Evolutionary conservation across 148 eudicot species (phyloP).

Genomic region (Silene uniflora): DNA sequence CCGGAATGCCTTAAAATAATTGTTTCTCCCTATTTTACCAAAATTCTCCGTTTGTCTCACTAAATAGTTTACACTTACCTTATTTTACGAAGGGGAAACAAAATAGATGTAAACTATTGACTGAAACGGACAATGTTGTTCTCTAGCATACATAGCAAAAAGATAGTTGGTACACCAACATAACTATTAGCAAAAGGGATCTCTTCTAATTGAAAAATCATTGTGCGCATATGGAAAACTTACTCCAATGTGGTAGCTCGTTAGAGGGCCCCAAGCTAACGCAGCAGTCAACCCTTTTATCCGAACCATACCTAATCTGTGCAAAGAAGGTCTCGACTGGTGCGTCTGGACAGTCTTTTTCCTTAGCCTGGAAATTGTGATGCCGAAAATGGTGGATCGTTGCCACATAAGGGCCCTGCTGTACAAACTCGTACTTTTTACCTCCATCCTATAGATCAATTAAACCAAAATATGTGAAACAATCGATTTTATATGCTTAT

Average conservation of each 20-base stretch:
- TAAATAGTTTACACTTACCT: no score
- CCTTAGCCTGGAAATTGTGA: not conserved
- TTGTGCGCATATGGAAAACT: not conserved
- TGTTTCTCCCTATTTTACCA: no score
- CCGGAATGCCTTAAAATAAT: no score
- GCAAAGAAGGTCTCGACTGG: not conserved
- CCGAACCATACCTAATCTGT: not conserved
- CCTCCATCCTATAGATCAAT: not conserved
- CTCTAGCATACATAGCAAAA: no score
- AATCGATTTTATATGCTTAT: not conserved
- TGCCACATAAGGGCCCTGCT: not conserved
- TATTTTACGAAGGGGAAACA: no score
- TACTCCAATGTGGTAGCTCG: not conserved
- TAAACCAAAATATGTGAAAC: no score
- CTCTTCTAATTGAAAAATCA: no score
- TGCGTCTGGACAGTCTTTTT: not conserved
- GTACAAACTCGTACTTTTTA: not conserved
- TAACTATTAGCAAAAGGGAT: no score
- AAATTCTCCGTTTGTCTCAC: no score
- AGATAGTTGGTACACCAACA: no score
- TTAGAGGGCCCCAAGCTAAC: not conserved
- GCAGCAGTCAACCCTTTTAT: not conserved
- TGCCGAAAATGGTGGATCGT: not conserved
- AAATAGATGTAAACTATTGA: no score
- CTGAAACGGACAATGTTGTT: no score